Percentiles rank a stretch among this genome's conserved stretches.
phyloP scores from a whole-genome alignment of 2,329 filamentous ascomycete genomes.

The Dothiorella sarmentorum region DNA sequence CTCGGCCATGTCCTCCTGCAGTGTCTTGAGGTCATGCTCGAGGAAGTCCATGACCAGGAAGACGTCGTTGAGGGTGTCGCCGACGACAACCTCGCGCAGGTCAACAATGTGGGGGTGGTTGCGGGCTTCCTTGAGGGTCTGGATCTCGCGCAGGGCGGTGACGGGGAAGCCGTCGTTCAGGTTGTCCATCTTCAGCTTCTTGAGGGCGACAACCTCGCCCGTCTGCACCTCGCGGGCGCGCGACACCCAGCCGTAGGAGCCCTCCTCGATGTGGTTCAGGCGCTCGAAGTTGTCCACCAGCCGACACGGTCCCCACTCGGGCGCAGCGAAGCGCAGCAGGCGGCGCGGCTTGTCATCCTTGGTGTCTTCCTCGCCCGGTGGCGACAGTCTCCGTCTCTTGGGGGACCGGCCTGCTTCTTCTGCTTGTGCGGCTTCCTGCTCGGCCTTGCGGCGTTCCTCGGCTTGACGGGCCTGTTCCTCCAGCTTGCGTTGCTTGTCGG shows the following conservation, averaged over 20 bases:
- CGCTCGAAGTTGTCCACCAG: constrained; percentile 87
- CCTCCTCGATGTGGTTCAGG: constrained; percentile 96
- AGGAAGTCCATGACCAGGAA: constrained; percentile 96
- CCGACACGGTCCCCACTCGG: constrained; percentile 66
- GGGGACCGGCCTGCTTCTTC: constrained; percentile 45
- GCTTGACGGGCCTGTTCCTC: constrained; percentile 46
- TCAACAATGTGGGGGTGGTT: constrained; percentile 75
- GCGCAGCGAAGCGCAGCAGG: constrained; percentile 68
- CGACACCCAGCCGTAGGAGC: constrained; percentile 92
- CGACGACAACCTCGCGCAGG: constrained; percentile 79
- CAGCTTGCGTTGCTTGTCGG: constrained; percentile 70
- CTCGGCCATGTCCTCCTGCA: constrained; percentile 91
- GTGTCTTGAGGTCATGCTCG: constrained; percentile 91
- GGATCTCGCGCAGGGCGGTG: constrained; percentile 89
- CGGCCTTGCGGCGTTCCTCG: constrained; percentile 29
- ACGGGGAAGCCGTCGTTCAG: constrained; percentile 81
- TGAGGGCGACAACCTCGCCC: constrained; percentile 81
- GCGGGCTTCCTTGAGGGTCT: constrained; percentile 75
- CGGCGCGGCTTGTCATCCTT: constrained; percentile 42
- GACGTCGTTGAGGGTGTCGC: constrained; percentile 63
- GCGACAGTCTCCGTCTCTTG: constrained; percentile 60
- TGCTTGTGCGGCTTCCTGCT: constrained; percentile 22
- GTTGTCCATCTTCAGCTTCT: constrained; percentile 86
- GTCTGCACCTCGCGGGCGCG: constrained; percentile 72
- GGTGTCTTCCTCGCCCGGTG: constrained; percentile 35